Evolutionary conservation across 257 asterid genomes (phyloP).

Genomic region (Agastache rugosa): DNA sequence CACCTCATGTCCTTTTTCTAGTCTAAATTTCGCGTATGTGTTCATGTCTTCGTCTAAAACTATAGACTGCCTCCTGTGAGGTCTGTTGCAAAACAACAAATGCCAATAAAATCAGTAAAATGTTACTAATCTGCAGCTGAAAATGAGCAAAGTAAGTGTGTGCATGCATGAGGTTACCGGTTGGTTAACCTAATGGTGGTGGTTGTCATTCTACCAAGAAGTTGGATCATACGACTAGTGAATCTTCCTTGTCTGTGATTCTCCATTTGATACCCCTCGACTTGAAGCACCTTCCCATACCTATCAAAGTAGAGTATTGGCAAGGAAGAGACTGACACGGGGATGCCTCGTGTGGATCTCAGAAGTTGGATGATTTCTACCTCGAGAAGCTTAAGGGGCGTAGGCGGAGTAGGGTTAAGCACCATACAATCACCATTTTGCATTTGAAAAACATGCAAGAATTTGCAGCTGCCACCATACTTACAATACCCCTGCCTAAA

Average conservation of each 20-base stretch:
- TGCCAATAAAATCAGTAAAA: neutral
- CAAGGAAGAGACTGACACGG: conserved; percentile 40
- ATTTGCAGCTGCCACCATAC: conserved; percentile 43
- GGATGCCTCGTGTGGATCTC: conserved; percentile 40
- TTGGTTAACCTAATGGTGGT: conserved; percentile 32
- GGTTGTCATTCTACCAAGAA: conserved; percentile 34
- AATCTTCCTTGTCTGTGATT: conserved; percentile 26
- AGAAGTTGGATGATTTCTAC: conserved; percentile 35
- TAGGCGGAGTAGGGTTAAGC: conserved; percentile 22
- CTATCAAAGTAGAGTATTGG: conserved; percentile 43
- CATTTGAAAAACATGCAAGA: conserved; percentile 37
- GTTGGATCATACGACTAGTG: conserved; percentile 22
- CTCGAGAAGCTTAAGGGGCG: conserved; percentile 37
- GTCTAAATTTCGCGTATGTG: conserved; percentile 17
- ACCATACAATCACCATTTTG: conserved; percentile 35
- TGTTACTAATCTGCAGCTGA: neutral
- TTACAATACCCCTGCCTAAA: conserved; percentile 42
- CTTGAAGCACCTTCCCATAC: conserved; percentile 33
- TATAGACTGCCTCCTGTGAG: conserved; percentile 39
- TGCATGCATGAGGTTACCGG: conserved; percentile 20
- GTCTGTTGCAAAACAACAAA: conserved; percentile 10
- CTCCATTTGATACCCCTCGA: conserved; percentile 33
- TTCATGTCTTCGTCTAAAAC: conserved; percentile 36
- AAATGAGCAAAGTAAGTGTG: neutral
- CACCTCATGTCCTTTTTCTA: neutral